Evolutionary conservation across 148 eudicot species (phyloP).

Genomic region (Polygonum maritimum): DNA sequence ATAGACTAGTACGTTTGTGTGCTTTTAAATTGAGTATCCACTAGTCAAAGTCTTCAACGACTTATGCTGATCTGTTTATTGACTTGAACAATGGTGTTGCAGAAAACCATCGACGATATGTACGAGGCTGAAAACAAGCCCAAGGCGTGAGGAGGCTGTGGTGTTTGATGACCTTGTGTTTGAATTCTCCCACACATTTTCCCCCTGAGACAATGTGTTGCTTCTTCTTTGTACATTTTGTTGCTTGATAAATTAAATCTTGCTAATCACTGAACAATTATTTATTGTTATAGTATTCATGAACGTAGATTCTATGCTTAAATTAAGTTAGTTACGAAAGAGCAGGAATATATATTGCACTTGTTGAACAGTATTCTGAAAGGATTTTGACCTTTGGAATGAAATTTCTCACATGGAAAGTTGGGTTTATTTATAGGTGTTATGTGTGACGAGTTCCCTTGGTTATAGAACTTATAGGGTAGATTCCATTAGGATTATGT

Average conservation of each 20-base stretch:
- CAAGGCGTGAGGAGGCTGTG: slow-evolving; percentile 8
- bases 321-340: not conserved
- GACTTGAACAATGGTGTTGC: slow-evolving; percentile 16
- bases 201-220: not conserved
- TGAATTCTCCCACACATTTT: no score
- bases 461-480: no score
- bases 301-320: not conserved
- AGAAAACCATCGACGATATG: slow-evolving; percentile 60
- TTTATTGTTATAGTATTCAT: not conserved
- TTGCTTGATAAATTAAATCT: not conserved
- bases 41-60: no score
- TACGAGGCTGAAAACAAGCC: slow-evolving; percentile 38
- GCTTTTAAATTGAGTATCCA: no score
- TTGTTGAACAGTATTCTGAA: no score
- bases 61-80: not conserved
- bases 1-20: no score
- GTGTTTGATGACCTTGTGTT: not conserved
- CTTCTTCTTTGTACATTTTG: not conserved
- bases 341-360: no score
- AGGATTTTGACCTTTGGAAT: no score
- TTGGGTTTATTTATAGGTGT: no score
- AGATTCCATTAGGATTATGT: no score
- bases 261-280: not conserved
- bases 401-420: no score
- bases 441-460: no score